Evolutionary conservation across 139 green algal genomes (phyloP).

Genomic region (Tetradesmus obliquus): DNA sequence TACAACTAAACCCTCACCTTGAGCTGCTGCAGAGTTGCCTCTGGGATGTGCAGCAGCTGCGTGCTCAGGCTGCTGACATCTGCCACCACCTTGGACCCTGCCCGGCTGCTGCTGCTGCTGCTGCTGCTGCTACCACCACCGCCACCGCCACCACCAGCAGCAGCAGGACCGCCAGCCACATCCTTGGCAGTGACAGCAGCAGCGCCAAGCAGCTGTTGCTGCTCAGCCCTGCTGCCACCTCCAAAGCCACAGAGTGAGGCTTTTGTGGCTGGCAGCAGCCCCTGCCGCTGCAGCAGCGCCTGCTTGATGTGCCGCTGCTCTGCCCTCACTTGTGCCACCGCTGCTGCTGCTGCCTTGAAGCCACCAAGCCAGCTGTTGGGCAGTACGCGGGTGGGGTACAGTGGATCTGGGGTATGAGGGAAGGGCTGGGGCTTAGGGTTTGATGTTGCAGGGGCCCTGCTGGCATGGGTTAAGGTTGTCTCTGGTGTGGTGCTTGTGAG

Average conservation of each 20-base stretch:
- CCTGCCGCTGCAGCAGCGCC: not conserved
- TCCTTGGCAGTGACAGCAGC: not conserved
- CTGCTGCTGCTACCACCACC: not conserved
- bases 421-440: not conserved
- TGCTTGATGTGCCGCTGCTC: constrained; percentile 14
- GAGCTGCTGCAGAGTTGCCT: not conserved
- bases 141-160: not conserved
- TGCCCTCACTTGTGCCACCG: not conserved
- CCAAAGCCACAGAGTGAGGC: not conserved
- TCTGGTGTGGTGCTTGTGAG: not conserved
- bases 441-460: not conserved
- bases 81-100: too few species aligned
- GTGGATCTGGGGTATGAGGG: not conserved
- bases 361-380: constrained; percentile 2
- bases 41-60: constrained; percentile 23
- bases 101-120: not conserved
- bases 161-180: too few species aligned
- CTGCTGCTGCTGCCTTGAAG: not conserved
- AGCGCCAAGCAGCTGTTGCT: not conserved
- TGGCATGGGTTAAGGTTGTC: not conserved
- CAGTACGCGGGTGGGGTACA: not conserved
- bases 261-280: not conserved
- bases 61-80: constrained; percentile 8
- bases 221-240: not conserved
- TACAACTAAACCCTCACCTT: not conserved